phyloP scores from a whole-genome alignment of 2,329 filamentous ascomycete genomes.

The Helminthosporium solani region DNA sequence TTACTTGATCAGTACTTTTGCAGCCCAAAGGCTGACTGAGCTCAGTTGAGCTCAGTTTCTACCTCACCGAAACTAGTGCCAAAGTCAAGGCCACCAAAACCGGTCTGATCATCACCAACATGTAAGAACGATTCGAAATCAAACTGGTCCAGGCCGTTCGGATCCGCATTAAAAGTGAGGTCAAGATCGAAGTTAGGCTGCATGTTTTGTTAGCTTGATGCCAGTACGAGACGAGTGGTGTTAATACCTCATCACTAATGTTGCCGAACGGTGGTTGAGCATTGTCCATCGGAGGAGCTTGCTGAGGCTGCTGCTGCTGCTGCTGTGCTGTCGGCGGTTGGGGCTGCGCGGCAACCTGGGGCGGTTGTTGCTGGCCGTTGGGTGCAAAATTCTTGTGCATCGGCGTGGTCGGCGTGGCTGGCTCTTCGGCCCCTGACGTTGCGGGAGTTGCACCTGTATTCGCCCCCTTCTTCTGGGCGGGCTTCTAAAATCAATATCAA shows the following conservation, averaged over 20 bases:
- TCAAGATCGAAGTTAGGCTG: slow-evolving; percentile 41
- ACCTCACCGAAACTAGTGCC: slow-evolving; percentile 33
- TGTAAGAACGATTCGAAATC: slow-evolving; percentile 69
- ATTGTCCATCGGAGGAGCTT: slow-evolving; percentile 40
- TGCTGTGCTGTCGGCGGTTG: slow-evolving; percentile 32
- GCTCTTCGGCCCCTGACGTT: slow-evolving; percentile 46
- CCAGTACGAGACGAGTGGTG: background rate
- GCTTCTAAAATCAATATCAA: slow-evolving; percentile 44
- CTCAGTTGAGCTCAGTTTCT: slow-evolving; percentile 21
- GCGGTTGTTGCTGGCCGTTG: slow-evolving; percentile 35
- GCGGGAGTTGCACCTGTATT: slow-evolving; percentile 44
- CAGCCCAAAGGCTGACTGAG: background rate
- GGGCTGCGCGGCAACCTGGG: slow-evolving; percentile 31
- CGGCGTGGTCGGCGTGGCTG: slow-evolving; percentile 52
- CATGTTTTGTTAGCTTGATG: slow-evolving; percentile 25
- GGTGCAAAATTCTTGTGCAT: slow-evolving; percentile 45
- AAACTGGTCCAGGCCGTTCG: slow-evolving; percentile 67
- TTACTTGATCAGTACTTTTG: background rate
- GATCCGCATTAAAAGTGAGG: slow-evolving; percentile 50
- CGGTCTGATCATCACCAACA: slow-evolving; percentile 50
- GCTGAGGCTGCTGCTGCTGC: slow-evolving; percentile 9
- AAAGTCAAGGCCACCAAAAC: slow-evolving; percentile 37
- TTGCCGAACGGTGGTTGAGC: slow-evolving; percentile 43
- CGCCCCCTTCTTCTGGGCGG: slow-evolving; percentile 42
- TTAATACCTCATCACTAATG: slow-evolving; percentile 39